Evolutionary conservation across 192 early-diverging fungal species (phyloP).

Genomic region (Nowakowskiella sp.): DNA sequence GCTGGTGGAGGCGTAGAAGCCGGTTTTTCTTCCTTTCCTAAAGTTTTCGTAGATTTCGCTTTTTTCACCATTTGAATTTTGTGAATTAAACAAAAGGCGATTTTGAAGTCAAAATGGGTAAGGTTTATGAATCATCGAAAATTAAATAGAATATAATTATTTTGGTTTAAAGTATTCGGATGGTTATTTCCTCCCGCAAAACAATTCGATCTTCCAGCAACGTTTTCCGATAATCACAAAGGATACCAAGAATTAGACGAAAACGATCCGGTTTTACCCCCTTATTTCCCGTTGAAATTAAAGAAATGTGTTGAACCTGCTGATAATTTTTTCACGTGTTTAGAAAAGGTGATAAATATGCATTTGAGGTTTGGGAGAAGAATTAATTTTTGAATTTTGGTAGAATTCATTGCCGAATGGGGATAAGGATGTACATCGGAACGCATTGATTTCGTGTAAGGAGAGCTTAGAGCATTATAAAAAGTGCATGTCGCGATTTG

Average conservation of each 20-base stretch:
- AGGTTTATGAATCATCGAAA: no score
- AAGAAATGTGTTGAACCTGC: constrained; percentile 33
- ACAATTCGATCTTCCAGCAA: no score
- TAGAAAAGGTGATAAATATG: constrained; percentile 21
- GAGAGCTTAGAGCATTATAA: constrained; percentile 34
- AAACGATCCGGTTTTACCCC: constrained; percentile 23
- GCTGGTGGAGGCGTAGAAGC: no score
- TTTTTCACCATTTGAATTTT: no score
- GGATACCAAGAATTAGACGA: background rate
- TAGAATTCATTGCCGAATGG: constrained; percentile 32
- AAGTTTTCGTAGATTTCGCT: no score
- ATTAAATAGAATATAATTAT: no score
- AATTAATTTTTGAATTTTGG: background rate
- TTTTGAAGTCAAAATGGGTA: no score
- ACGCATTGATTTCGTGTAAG: constrained; percentile 30
- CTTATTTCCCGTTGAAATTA: constrained; percentile 45
- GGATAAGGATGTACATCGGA: constrained; percentile 26
- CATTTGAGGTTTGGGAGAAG: background rate
- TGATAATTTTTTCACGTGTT: constrained; percentile 45
- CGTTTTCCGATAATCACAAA: no score
- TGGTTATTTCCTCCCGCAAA: no score
- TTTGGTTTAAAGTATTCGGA: no score
- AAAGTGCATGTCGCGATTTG: constrained; percentile 49
- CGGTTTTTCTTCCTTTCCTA: no score
- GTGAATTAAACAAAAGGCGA: no score